Evolutionary conservation across 805 yeast genomes (phyloP), one percentile per base, ranked within the genome.

Genomic region (Kluyveromyces siamensis): DNA sequence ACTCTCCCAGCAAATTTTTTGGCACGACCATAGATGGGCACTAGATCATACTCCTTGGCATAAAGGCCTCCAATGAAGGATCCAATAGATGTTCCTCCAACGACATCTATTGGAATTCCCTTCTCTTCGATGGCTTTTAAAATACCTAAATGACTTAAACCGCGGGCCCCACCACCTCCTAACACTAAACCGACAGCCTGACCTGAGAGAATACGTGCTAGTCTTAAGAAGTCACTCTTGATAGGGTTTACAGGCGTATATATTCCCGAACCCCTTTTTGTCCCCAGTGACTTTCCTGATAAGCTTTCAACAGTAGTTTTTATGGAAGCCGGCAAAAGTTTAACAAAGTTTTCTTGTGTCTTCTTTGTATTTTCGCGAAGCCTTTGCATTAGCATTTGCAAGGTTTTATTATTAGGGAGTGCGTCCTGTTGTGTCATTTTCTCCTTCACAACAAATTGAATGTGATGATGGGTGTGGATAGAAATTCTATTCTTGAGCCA

Each of bases 101-200:
- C 79, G 52, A 90, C 71, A 67, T 91, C 99, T 37, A 93, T 82
- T 0, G 99, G 99, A 13, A 91, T 85, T 0, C 97, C 97, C 48
- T 81, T 80, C 53, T 87, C 95, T 63, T 91, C 98, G 9, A 91
- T 68, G 0, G 97, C 96, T 45, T 81, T 79, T n/a, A 91, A 77
- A 2, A 93, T 83, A 3, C 99, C 99, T 39, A 91, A 73, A 63
- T 91, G 99, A 13, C 96, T 79, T 13, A 91, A 74, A 1, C 99
- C 99, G 56, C 98, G 74, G 0, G 98, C 96, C 40, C 99, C 99
- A 39, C 99, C 99, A 13, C 99, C 99, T 7, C 99, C 99, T 3
- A 91, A 71, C 6, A 91, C 97, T 17, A 93, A 71, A 0, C 98
- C 99, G 39, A 93, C 86, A 0, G 96, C 96, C 62, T 89, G 88